Evolutionary conservation across 176 grass and related monocot genomes (phyloP).

Genomic region (Chrysopogon serrulatus): DNA sequence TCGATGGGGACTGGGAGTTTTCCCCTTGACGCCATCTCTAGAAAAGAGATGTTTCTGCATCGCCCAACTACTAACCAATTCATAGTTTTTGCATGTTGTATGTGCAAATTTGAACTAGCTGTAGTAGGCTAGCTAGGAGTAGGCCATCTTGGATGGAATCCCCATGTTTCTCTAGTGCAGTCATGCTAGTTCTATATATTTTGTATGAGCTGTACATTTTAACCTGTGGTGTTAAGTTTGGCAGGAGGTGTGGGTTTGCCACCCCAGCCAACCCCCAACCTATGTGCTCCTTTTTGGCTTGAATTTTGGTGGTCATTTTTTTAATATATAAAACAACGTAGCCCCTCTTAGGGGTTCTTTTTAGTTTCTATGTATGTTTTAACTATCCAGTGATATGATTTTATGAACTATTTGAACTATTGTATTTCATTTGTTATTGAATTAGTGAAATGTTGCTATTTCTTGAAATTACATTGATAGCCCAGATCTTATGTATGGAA

Average conservation of each 20-base stretch:
- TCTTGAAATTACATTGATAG: neutral
- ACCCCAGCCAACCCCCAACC: neutral
- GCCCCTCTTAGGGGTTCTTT: neutral
- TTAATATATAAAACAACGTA: neutral
- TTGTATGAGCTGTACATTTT: neutral
- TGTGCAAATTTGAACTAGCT: neutral
- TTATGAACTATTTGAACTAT: neutral
- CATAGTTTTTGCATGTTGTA: neutral
- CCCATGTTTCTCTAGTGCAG: neutral
- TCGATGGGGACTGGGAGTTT: neutral
- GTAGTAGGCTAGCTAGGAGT: constrained; percentile 20
- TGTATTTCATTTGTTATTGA: neutral
- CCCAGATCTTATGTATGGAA: too few species aligned
- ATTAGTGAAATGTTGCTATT: neutral
- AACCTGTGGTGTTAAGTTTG: neutral
- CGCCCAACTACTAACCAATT: neutral
- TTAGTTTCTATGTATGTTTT: neutral
- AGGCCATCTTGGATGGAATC: neutral
- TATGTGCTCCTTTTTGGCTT: neutral
- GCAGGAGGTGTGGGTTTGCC: neutral
- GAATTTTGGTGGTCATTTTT: neutral
- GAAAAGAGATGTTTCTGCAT: neutral
- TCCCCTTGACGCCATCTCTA: neutral
- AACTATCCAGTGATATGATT: neutral
- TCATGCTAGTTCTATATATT: neutral